Evolutionary conservation across 2,329 filamentous ascomycete species (phyloP).

Genomic region (Colletotrichum paranaense): DNA sequence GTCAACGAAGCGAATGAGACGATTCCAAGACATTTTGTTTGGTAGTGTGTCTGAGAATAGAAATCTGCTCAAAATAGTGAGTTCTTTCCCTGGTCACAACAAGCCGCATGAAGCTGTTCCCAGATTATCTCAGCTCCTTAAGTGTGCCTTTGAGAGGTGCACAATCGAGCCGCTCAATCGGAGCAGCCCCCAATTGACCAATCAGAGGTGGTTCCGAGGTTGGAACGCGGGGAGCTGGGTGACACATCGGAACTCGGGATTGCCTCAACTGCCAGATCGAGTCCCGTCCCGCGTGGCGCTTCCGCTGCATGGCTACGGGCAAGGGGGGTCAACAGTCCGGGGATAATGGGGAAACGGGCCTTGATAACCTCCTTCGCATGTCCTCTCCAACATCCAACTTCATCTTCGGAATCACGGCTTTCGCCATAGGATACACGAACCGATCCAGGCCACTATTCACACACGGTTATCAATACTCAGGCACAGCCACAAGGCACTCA

Average conservation of each 20-base stretch:
- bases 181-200: neutral
- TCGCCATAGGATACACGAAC: no score
- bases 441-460: no score
- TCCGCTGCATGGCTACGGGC: neutral
- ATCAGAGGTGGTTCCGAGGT: neutral
- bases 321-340: conserved; percentile 5
- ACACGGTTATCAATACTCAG: neutral
- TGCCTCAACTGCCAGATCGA: neutral
- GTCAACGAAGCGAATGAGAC: conserved; percentile 49
- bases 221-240: neutral
- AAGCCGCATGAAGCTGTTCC: neutral
- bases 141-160: neutral
- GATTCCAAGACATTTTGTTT: conserved; percentile 40
- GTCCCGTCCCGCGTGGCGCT: conserved; percentile 10
- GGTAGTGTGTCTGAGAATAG: neutral
- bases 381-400: neutral
- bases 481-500: neutral
- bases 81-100: neutral
- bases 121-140: conserved; percentile 1
- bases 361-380: conserved; percentile 17
- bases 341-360: conserved; percentile 4
- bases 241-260: conserved; percentile 29
- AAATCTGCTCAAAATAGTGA: neutral
- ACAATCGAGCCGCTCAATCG: neutral
- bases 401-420: neutral